Evolutionary conservation across 176 grass and related monocot genomes (phyloP).

Genomic region (Guadua angustifolia): DNA sequence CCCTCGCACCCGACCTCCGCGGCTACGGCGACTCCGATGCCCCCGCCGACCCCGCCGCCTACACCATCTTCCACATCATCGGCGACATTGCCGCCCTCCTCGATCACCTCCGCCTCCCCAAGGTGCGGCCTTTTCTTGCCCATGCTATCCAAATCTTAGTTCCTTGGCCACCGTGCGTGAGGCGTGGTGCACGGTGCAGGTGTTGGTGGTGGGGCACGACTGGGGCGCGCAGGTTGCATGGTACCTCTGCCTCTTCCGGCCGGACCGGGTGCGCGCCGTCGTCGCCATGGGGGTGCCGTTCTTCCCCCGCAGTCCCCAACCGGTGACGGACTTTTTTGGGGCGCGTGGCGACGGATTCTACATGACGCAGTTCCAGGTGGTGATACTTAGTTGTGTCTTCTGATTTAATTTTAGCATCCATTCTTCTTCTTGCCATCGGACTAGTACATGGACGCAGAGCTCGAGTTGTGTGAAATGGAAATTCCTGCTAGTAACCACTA

Average conservation of each 20-base stretch:
- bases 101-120: slow-evolving; percentile 47
- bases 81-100: slow-evolving; percentile 45
- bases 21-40: slow-evolving; percentile 55
- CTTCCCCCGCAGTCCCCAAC: slow-evolving; percentile 32
- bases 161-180: neutral
- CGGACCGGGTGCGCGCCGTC: slow-evolving; percentile 58
- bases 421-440: neutral
- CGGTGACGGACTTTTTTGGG: slow-evolving; percentile 10
- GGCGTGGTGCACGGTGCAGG: slow-evolving; percentile 7
- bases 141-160: neutral
- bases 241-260: slow-evolving; percentile 66
- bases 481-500: too few species aligned
- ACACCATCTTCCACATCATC: slow-evolving; percentile 42
- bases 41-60: slow-evolving; percentile 41
- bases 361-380: slow-evolving; percentile 63
- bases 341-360: slow-evolving; percentile 59
- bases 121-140: slow-evolving; percentile 19
- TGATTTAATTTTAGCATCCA: slow-evolving; percentile 10
- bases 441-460: too few species aligned
- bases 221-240: slow-evolving; percentile 59
- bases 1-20: slow-evolving; percentile 62
- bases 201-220: slow-evolving; percentile 72
- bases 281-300: slow-evolving; percentile 50
- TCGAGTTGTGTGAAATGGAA: too few species aligned
- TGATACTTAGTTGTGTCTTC: neutral